These are phyloP conservation scores for Papilionanthe hybrid DNA, from an alignment of 116 monocot genomes.

Conservation along the genomic window DNA sequence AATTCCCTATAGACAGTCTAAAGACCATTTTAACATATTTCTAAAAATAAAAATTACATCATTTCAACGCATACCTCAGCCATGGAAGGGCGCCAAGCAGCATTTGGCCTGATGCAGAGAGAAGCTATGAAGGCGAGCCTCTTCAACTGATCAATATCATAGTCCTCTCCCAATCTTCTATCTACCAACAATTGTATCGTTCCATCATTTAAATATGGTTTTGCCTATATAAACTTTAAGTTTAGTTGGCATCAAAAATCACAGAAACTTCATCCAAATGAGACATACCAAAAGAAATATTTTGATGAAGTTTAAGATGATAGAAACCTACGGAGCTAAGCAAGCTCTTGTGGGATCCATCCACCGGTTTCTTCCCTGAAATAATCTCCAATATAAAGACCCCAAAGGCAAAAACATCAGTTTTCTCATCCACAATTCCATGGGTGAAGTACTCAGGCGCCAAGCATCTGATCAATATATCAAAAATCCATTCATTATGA, in stretches of 20 bases:
- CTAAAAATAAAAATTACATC: neutral
- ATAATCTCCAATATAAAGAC: constrained; percentile 48
- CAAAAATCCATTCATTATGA: neutral
- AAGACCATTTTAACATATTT: too few relatives aligned
- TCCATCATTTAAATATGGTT: constrained; percentile 48
- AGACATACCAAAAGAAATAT: neutral
- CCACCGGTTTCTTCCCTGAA: constrained; percentile 59
- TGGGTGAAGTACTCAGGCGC: constrained; percentile 46
- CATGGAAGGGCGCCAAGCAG: constrained; percentile 72
- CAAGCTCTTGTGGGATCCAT: constrained; percentile 73
- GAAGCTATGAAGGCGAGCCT: constrained; percentile 61
- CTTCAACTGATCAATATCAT: constrained; percentile 47
- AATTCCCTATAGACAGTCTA: too few relatives aligned
- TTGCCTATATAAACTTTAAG: constrained; percentile 32
- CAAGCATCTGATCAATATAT: constrained; percentile 25
- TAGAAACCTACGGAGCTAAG: constrained; percentile 60
- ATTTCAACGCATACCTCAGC: constrained; percentile 33
- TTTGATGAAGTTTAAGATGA: neutral
- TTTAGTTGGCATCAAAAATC: neutral
- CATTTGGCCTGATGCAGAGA: constrained; percentile 54
- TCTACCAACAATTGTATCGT: constrained; percentile 47
- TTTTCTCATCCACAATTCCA: constrained; percentile 49
- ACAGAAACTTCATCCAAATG: neutral
- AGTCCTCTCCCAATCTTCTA: constrained; percentile 43
- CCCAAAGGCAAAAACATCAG: constrained; percentile 43